Conservation (phyloP, 192 early-diverging fungal genomes). For the Backusella sp. region DNA sequence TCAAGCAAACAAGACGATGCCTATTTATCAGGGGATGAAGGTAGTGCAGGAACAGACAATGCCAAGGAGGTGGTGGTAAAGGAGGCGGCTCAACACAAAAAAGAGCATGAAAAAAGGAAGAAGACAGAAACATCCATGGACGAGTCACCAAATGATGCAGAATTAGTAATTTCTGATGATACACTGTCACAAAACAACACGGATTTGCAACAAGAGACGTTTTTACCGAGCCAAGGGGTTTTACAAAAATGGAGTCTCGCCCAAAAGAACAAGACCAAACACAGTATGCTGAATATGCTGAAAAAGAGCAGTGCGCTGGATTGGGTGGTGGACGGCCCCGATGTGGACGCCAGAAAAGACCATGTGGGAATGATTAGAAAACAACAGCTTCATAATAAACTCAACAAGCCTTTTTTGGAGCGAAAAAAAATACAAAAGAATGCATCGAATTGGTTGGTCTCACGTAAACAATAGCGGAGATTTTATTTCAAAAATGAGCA, state of each 20-base stretch:
- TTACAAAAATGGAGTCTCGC: background rate
- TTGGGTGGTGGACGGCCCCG: background rate
- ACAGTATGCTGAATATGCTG: background rate
- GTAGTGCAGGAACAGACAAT: too few species aligned
- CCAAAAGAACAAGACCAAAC: background rate
- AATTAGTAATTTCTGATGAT: background rate
- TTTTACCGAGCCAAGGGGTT: background rate
- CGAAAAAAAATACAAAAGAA: background rate
- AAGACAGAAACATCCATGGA: too few species aligned
- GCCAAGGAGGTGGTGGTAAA: background rate
- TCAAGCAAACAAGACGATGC: background rate
- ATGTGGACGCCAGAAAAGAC: background rate
- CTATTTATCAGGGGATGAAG: background rate
- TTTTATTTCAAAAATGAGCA: conserved; percentile 6
- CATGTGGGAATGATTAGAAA: conserved; percentile 1
- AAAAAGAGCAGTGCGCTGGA: background rate
- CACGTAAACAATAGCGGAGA: background rate
- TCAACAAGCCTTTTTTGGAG: background rate
- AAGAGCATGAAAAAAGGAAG: too few species aligned
- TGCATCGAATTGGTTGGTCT: background rate
- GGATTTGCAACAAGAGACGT: background rate
- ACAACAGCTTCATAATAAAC: background rate
- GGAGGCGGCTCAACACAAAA: too few species aligned
- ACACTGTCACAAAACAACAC: background rate
- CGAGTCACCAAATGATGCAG: background rate